Percentiles rank a stretch among this genome's conserved stretches.
phyloP scores from a whole-genome alignment of 768 basidiomycete species.

The Phaeotremella fagi region DNA sequence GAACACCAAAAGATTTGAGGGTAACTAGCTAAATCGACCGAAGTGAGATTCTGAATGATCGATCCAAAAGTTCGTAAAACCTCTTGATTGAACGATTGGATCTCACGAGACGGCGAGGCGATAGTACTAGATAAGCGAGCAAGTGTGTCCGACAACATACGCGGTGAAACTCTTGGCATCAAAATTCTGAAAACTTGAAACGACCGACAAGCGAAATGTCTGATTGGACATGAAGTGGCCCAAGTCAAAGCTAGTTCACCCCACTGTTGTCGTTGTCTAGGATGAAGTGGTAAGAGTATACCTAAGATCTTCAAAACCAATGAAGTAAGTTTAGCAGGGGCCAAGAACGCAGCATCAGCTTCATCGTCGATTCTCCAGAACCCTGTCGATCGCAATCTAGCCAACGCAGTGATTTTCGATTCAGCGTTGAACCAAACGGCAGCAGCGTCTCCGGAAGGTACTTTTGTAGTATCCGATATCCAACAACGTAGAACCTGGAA shows the following conservation, averaged over 20 bases:
- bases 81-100: slow-evolving; percentile 77
- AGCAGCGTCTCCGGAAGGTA: slow-evolving; percentile 22
- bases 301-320: slow-evolving; percentile 64
- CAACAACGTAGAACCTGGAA: slow-evolving; percentile 80
- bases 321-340: slow-evolving; percentile 46
- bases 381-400: slow-evolving; percentile 13
- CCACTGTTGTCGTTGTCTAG: slow-evolving; percentile 68
- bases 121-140: slow-evolving; percentile 80
- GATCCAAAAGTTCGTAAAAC: slow-evolving; percentile 61
- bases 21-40: slow-evolving; percentile 56
- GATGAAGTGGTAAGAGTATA: slow-evolving; percentile 65
- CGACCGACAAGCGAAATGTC: slow-evolving; percentile 78
- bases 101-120: slow-evolving; percentile 66
- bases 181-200: slow-evolving; percentile 83
- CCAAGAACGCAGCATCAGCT: slow-evolving; percentile 31
- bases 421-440: slow-evolving; percentile 31
- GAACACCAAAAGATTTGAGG: slow-evolving; percentile 87
- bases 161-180: slow-evolving; percentile 63
- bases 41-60: slow-evolving; percentile 59
- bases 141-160: slow-evolving; percentile 71
- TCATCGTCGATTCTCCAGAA: slow-evolving; percentile 42
- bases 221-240: slow-evolving; percentile 81
- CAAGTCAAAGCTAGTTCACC: slow-evolving; percentile 74
- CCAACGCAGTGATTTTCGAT: slow-evolving; percentile 26
- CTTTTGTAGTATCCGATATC: slow-evolving; percentile 48